phyloP scores from a whole-genome alignment of 1,284 basidiomycete genomes.

The Pterula multifida region DNA sequence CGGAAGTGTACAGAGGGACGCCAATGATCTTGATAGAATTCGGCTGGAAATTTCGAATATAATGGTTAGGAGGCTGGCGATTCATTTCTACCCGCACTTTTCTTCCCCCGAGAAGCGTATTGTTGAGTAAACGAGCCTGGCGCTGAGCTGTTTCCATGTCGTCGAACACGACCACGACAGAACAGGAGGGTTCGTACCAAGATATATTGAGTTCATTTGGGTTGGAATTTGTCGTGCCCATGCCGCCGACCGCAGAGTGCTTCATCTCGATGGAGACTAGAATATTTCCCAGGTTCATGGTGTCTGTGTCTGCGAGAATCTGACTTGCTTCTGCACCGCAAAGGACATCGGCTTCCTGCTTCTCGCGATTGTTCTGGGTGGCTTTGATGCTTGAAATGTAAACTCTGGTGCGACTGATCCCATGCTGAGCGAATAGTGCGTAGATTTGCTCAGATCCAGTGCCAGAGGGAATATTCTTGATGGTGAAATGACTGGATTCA shows the following conservation, averaged over 20 bases:
- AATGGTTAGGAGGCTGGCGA: background rate
- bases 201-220: background rate
- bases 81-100: background rate
- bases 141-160: background rate
- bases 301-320: constrained; percentile 4
- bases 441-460: constrained; percentile 10
- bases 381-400: background rate
- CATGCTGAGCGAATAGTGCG: constrained; percentile 13
- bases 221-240: background rate
- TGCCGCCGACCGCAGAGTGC: background rate
- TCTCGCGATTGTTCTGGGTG: background rate
- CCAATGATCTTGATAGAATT: constrained; percentile 9
- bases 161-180: background rate
- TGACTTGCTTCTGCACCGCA: constrained; percentile 9
- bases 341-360: constrained; percentile 8
- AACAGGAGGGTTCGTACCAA: background rate
- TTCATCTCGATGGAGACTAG: background rate
- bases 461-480: constrained; percentile 11
- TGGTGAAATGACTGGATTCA: constrained; percentile 11
- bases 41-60: background rate
- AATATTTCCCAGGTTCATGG: background rate
- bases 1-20: constrained; percentile 10
- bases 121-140: background rate
- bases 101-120: background rate
- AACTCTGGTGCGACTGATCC: constrained; percentile 9